Conservation (phyloP, 192 early-diverging fungal genomes). For the Coemansia sp. region DNA sequence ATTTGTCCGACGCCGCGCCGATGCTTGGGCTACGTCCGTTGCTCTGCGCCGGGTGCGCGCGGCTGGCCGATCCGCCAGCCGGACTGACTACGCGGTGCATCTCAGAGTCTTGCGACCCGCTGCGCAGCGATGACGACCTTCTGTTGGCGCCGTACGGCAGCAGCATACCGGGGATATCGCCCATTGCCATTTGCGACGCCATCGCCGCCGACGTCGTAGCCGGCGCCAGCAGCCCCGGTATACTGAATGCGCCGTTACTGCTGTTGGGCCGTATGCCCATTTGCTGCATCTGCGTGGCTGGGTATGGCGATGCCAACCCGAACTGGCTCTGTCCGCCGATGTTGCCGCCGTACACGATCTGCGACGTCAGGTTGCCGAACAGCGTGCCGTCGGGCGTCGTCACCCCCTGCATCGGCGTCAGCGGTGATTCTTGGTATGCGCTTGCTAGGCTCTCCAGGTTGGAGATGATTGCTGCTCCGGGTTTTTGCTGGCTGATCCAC, state of each 20-base stretch:
- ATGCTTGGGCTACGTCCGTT: slow-evolving; percentile 15
- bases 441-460: slow-evolving; percentile 51
- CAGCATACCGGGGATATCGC: background rate
- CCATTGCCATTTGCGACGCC: slow-evolving; percentile 6
- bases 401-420: slow-evolving; percentile 20
- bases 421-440: slow-evolving; percentile 36
- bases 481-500: slow-evolving; percentile 50
- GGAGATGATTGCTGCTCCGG: slow-evolving; percentile 42
- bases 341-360: slow-evolving; percentile 29
- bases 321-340: background rate
- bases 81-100: slow-evolving; percentile 4
- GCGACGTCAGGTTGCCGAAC: slow-evolving; percentile 38
- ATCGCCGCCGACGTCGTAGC: background rate
- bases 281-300: slow-evolving; percentile 7
- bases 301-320: background rate
- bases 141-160: background rate
- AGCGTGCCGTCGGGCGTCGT: slow-evolving; percentile 17
- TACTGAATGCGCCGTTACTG: background rate
- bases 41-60: slow-evolving; percentile 3
- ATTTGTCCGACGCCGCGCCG: slow-evolving; percentile 16
- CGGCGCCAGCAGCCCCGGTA: background rate
- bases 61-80: background rate
- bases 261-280: slow-evolving; percentile 13
- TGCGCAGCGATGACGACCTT: slow-evolving; percentile 21
- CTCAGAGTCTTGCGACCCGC: slow-evolving; percentile 15